Conservation (phyloP, 441 rosid genomes). For the Syzygium syzygioides region DNA sequence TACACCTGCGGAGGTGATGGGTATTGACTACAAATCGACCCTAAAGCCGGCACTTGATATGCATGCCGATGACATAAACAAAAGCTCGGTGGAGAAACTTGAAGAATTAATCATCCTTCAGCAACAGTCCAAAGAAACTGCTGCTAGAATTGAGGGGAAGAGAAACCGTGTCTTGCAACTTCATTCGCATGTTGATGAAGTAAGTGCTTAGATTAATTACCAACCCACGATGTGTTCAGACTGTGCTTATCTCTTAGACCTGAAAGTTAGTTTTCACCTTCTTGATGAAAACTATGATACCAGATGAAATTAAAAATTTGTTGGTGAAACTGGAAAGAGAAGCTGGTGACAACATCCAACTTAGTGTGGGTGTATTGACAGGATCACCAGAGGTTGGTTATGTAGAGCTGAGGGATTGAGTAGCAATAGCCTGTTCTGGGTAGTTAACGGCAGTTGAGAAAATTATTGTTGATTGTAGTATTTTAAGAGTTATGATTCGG, state of each 20-base stretch:
- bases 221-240: background rate
- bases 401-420: no score
- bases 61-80: constrained; percentile 39
- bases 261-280: background rate
- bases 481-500: background rate
- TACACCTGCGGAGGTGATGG: constrained; percentile 64
- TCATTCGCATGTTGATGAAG: constrained; percentile 48
- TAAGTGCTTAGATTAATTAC: constrained; percentile 17
- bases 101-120: constrained; percentile 53
- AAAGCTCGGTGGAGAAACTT: constrained; percentile 38
- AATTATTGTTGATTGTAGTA: background rate
- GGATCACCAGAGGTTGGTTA: background rate
- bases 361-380: background rate
- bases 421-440: no score
- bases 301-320: background rate
- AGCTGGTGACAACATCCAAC: background rate
- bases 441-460: background rate
- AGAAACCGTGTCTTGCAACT: constrained; percentile 23
- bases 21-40: constrained; percentile 57
- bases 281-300: background rate
- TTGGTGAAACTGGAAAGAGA: background rate
- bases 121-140: constrained; percentile 48
- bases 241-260: background rate
- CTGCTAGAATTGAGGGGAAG: constrained; percentile 43
- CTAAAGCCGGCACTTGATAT: constrained; percentile 60